Conservation (phyloP, 1,284 basidiomycete genomes). For the Afroboletus lepidellus region DNA sequence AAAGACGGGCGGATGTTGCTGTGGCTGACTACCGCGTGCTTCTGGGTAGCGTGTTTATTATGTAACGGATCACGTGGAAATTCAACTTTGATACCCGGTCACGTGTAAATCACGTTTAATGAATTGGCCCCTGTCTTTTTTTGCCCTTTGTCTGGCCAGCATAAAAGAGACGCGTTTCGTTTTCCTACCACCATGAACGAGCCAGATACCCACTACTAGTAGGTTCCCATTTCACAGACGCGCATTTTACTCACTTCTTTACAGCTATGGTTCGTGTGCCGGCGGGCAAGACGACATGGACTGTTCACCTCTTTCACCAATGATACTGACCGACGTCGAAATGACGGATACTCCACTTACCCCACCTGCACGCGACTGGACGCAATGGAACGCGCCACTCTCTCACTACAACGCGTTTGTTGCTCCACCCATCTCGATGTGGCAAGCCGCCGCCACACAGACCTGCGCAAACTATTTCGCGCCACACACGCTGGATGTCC, state of each 20-base stretch:
- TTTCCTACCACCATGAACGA: background rate
- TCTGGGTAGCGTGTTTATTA: conserved; percentile 29
- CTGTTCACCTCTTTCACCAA: conserved; percentile 12
- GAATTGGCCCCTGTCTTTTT: conserved; percentile 24
- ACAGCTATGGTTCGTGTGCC: background rate
- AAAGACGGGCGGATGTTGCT: background rate
- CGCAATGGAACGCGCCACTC: conserved; percentile 5
- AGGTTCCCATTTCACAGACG: background rate
- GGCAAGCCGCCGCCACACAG: no score
- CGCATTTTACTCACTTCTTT: background rate
- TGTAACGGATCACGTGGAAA: conserved; percentile 31
- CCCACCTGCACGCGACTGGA: conserved; percentile 8
- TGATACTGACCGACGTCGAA: conserved; percentile 9
- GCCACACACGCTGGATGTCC: background rate
- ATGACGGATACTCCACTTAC: conserved; percentile 7
- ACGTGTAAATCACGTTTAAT: conserved; percentile 16
- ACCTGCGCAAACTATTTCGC: no score
- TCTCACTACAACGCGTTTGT: background rate
- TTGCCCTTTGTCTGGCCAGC: background rate
- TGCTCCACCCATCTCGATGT: background rate
- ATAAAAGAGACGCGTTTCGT: background rate
- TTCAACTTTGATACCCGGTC: conserved; percentile 22
- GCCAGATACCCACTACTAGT: background rate
- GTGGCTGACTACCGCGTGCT: conserved; percentile 28
- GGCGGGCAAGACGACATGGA: conserved; percentile 13